Evolutionary conservation across 2,329 filamentous ascomycete genomes (phyloP).

Genomic region (Trichoderma breve): DNA sequence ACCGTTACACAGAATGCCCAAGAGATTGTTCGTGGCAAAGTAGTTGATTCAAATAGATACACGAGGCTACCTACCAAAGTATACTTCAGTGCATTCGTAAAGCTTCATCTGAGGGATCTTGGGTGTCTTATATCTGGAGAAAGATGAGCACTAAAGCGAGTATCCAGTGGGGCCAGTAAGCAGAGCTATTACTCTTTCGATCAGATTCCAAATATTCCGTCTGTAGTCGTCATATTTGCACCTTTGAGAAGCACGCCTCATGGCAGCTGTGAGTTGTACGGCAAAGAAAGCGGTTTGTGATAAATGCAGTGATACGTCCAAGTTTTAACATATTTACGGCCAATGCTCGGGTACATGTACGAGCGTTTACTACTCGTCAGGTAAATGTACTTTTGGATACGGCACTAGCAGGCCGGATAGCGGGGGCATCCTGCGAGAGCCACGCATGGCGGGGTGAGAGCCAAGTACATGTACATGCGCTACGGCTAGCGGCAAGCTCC

Average conservation of each 20-base stretch:
- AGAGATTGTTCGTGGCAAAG: background rate
- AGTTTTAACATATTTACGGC: no score
- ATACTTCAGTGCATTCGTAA: background rate
- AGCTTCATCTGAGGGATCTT: background rate
- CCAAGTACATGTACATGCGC: background rate
- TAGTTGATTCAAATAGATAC: background rate
- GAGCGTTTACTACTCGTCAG: no score
- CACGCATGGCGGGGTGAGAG: no score
- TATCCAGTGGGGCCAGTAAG: background rate
- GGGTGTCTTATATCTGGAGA: background rate
- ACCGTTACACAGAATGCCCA: background rate
- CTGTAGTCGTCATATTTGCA: background rate
- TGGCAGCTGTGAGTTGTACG: background rate
- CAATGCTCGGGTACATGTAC: no score
- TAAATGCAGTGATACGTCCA: background rate
- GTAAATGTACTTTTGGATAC: background rate
- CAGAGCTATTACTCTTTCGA: background rate
- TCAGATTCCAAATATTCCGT: background rate
- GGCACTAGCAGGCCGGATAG: background rate
- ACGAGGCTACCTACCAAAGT: no score
- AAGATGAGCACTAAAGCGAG: background rate
- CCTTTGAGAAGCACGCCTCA: background rate
- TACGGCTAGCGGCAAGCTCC: background rate
- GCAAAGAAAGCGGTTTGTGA: background rate
- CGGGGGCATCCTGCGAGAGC: background rate